phyloP scores from a whole-genome alignment of 2,329 filamentous ascomycete genomes.

The Fusarium torreyae region DNA sequence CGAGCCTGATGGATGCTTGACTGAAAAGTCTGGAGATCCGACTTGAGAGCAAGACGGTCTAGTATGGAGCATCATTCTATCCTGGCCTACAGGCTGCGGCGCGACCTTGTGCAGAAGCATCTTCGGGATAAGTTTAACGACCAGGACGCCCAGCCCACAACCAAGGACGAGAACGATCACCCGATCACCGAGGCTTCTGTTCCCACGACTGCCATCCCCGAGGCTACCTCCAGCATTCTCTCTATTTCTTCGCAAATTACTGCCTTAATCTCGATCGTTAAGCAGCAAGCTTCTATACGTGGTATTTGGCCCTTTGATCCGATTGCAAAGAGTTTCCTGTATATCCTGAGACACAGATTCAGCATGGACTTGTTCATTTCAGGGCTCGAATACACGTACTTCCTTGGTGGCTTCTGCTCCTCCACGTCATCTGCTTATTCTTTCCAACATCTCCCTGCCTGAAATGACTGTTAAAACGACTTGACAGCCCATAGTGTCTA shows the following conservation, averaged over 20 bases:
- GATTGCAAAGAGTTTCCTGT: too few relatives aligned
- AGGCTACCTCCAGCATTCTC: slow-evolving; percentile 30
- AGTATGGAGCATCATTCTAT: slow-evolving; percentile 23
- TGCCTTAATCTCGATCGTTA: too few relatives aligned
- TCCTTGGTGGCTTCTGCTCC: too few relatives aligned
- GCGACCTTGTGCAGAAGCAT: not conserved
- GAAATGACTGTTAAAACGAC: too few relatives aligned
- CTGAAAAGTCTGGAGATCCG: not conserved
- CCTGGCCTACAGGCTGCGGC: slow-evolving; percentile 20
- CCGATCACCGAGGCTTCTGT: slow-evolving; percentile 30
- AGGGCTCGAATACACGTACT: too few relatives aligned
- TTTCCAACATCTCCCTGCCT: too few relatives aligned
- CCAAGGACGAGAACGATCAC: not conserved
- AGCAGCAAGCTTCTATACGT: not conserved
- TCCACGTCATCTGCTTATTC: too few relatives aligned
- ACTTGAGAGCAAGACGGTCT: too few relatives aligned
- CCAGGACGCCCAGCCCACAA: slow-evolving; percentile 1
- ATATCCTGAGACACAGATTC: too few relatives aligned
- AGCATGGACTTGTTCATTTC: too few relatives aligned
- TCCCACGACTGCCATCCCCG: slow-evolving; percentile 25
- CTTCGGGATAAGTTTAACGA: slow-evolving; percentile 20
- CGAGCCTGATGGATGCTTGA: not conserved
- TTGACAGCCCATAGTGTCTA: too few relatives aligned
- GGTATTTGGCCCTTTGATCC: too few relatives aligned
- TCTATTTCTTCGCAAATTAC: slow-evolving; percentile 35